Evolutionary conservation across 2,329 filamentous ascomycete genomes (phyloP).

Genomic region (Aspergillus eucalypticola): DNA sequence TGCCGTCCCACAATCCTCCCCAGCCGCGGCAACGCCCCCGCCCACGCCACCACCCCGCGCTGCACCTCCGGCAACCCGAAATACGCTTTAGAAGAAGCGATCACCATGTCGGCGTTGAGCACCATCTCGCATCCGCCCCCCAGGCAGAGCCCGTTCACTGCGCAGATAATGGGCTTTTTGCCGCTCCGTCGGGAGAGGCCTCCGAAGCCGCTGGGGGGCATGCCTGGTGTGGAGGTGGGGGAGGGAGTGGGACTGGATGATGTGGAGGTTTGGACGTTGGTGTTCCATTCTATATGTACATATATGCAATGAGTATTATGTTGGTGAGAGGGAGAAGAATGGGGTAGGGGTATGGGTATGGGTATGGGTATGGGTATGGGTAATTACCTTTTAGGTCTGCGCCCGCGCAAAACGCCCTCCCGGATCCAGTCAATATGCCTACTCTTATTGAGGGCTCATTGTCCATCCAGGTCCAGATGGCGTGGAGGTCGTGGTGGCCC

Average conservation of each 20-base stretch:
- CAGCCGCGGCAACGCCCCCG: conserved; percentile 69
- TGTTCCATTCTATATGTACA: conserved; percentile 36
- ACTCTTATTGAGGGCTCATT: conserved; percentile 43
- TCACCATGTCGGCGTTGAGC: conserved; percentile 69
- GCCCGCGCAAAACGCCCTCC: conserved; percentile 48
- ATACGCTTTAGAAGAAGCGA: conserved; percentile 54
- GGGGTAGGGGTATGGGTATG: background rate
- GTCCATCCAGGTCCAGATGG: conserved; percentile 49
- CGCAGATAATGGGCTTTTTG: conserved; percentile 72
- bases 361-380: background rate
- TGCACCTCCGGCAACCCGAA: conserved; percentile 74
- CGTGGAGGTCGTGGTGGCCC: conserved; percentile 45
- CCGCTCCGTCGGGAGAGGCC: conserved; percentile 48
- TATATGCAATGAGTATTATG: background rate
- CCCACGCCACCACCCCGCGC: conserved; percentile 69
- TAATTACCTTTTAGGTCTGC: conserved; percentile 45
- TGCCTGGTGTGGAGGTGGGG: background rate
- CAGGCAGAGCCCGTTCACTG: conserved; percentile 72
- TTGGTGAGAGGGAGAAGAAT: background rate
- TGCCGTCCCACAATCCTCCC: conserved; percentile 66
- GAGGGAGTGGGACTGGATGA: too few species aligned
- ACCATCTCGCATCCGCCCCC: conserved; percentile 78
- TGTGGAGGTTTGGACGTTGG: conserved; percentile 12
- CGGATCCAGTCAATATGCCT: conserved; percentile 44
- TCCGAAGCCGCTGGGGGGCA: conserved; percentile 42